Base-by-base conservation (phyloP, 2,329 filamentous ascomycete species). In the Microdochium paspali region DNA sequence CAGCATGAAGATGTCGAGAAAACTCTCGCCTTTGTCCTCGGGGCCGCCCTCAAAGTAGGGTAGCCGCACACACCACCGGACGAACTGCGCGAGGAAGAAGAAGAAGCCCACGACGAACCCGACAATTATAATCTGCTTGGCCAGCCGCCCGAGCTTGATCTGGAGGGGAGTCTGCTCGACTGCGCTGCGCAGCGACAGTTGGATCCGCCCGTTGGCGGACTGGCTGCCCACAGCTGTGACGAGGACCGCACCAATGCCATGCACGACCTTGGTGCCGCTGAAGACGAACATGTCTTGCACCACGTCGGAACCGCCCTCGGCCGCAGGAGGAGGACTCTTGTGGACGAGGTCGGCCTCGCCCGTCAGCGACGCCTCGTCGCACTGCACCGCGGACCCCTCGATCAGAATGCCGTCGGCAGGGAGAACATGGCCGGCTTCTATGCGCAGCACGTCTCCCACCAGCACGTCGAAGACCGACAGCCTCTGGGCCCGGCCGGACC, bases 21-120 rank as follows among this genome's bases (percentile, higher is more conserved):
- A 84, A 44, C 68, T 78, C 46, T 83, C 76, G 45, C 76, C 81
- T 58, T 84, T 85, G 28, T 76, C 61, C 2, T 75, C 68, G 1
- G 80, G 68, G 0, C 67, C 64, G 0, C 54, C 62, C 23, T 56
- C 45, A 53, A 77, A 80, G 23, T 66, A 58, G 3, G 75, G 74
- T 5, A 90, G 71, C 18, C 74, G 65, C 25, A 76, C 84, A 21
- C 86, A 64, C 59, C 90, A 91, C 56, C 87, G 85, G 70, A 90
- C 88, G 57, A 90, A 80, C 7, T 90, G 70, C 5, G 90, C 84
- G 45, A 89, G 69, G 59, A 91, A 91, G n/a, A 91, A 72, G 10
- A 90, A 65, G 15, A 87, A 66, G 47, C 85, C 87, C 43, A 87
- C 82, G 50, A 78, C 78, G 54, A 83, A 79, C 12, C 75, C 74